phyloP scores from a whole-genome alignment of 192 early-diverging fungal species.

The Diversispora epigaea region DNA sequence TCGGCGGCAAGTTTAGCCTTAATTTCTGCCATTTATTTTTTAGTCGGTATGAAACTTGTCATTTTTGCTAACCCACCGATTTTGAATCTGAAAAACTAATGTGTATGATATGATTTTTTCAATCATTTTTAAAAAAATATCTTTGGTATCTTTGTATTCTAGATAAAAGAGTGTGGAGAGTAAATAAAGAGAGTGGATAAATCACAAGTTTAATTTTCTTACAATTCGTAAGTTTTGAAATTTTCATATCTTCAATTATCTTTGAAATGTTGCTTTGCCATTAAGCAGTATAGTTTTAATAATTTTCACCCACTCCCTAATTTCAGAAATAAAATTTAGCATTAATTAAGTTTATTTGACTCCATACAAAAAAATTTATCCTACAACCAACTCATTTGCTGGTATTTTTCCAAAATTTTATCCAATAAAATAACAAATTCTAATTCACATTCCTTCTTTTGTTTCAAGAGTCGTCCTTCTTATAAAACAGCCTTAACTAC shows the following conservation, averaged over 20 bases:
- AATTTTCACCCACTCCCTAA: constrained; percentile 23
- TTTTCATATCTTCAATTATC: constrained; percentile 23
- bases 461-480: constrained; percentile 70
- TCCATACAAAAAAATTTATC: neutral
- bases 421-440: constrained; percentile 68
- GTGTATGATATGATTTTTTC: constrained; percentile 60
- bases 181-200: neutral
- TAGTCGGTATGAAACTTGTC: constrained; percentile 55
- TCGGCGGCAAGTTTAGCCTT: constrained; percentile 47
- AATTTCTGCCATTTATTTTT: constrained; percentile 59
- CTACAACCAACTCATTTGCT: neutral
- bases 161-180: constrained; percentile 2
- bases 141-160: constrained; percentile 14
- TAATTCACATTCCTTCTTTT: constrained; percentile 54
- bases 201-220: constrained; percentile 21
- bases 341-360: too few species aligned
- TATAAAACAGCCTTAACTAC: constrained; percentile 58
- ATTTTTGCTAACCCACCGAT: constrained; percentile 55
- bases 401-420: constrained; percentile 47
- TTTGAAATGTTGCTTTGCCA: constrained; percentile 37
- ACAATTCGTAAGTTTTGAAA: constrained; percentile 18
- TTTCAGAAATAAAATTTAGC: neutral
- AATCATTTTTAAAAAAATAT: constrained; percentile 55
- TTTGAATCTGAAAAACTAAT: constrained; percentile 58
- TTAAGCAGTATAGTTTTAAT: constrained; percentile 31